Evolutionary conservation across 2,329 filamentous ascomycete species (phyloP).

Genomic region (Penicillium decumbens): DNA sequence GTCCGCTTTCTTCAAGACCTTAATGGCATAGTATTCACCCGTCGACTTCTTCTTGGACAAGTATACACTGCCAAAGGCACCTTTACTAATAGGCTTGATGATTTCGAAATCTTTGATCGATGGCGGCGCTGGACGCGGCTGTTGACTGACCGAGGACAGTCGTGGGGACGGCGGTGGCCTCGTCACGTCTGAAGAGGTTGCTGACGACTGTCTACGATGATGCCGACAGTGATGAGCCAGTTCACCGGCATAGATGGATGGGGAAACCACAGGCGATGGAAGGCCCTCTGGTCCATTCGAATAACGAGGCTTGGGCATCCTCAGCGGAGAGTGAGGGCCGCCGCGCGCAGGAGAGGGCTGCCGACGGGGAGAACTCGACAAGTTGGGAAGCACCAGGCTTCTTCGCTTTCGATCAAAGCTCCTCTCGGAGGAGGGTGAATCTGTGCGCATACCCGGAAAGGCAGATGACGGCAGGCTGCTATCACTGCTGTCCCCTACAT

Average conservation of each 20-base stretch:
- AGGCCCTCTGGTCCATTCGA: slow-evolving; percentile 52
- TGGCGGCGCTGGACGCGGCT: slow-evolving; percentile 81
- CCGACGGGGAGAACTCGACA: slow-evolving; percentile 68
- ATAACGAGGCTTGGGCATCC: slow-evolving; percentile 75
- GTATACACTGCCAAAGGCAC: slow-evolving; percentile 96
- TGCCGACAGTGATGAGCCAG: slow-evolving; percentile 56
- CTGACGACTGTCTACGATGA: slow-evolving; percentile 86
- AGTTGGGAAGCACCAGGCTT: slow-evolving; percentile 76
- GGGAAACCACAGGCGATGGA: slow-evolving; percentile 82
- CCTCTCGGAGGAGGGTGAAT: slow-evolving; percentile 87
- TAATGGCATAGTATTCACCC: slow-evolving; percentile 97
- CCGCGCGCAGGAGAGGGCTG: slow-evolving; percentile 83
- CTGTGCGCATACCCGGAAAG: slow-evolving; percentile 67
- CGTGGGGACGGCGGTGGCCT: slow-evolving; percentile 76
- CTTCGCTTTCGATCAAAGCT: slow-evolving; percentile 79
- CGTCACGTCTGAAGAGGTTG: slow-evolving; percentile 67
- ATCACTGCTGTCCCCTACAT: slow-evolving; percentile 75
- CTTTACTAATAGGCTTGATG: slow-evolving; percentile 98
- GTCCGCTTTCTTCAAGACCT: slow-evolving; percentile 98
- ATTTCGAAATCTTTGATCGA: slow-evolving; percentile 99
- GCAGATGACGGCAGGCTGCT: slow-evolving; percentile 80
- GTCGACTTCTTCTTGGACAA: slow-evolving; percentile 98
- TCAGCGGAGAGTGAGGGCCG: slow-evolving; percentile 77
- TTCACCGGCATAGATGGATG: slow-evolving; percentile 76
- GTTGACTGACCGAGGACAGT: slow-evolving; percentile 70